These are phyloP conservation scores for Poa annua DNA, from an alignment of 176 grass and related monocot species.

Conservation along the genomic window DNA sequence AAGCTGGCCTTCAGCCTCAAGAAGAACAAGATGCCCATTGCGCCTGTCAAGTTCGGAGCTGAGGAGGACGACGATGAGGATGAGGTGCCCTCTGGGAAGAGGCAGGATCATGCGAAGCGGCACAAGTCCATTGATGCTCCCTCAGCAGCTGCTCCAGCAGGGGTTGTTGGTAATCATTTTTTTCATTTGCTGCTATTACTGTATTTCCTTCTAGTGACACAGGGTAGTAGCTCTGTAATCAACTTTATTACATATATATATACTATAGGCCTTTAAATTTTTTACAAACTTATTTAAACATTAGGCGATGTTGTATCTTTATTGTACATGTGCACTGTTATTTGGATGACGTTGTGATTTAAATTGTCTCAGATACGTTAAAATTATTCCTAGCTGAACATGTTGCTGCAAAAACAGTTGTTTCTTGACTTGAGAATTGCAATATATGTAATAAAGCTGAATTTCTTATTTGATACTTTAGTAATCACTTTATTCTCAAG, in stretches of 20 bases:
- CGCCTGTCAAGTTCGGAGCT: conserved; percentile 57
- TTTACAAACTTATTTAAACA: background rate
- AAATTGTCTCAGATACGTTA: background rate
- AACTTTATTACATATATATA: background rate
- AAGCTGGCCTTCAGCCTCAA: conserved; percentile 97
- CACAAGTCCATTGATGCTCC: conserved; percentile 48
- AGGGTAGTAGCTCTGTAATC: conserved; percentile 7
- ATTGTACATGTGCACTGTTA: background rate
- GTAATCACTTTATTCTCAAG: background rate
- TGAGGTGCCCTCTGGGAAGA: conserved; percentile 29
- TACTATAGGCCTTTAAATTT: background rate
- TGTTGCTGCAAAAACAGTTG: background rate
- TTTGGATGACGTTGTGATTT: background rate
- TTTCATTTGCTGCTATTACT: conserved; percentile 16
- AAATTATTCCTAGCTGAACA: background rate
- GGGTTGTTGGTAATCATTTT: conserved; percentile 89
- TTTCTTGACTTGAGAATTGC: background rate
- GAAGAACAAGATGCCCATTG: conserved; percentile 70
- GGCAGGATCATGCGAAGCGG: conserved; percentile 54
- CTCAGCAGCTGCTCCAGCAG: conserved; percentile 13
- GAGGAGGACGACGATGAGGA: conserved; percentile 75
- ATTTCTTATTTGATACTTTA: conserved; percentile 11
- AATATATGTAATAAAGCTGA: background rate
- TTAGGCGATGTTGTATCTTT: background rate
- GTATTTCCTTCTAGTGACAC: background rate